Percentiles rank a stretch among this genome's conserved stretches.
Evolutionary conservation across 2,329 filamentous ascomycete genomes (phyloP).

Genomic region (Aspergillus carbonarius): DNA sequence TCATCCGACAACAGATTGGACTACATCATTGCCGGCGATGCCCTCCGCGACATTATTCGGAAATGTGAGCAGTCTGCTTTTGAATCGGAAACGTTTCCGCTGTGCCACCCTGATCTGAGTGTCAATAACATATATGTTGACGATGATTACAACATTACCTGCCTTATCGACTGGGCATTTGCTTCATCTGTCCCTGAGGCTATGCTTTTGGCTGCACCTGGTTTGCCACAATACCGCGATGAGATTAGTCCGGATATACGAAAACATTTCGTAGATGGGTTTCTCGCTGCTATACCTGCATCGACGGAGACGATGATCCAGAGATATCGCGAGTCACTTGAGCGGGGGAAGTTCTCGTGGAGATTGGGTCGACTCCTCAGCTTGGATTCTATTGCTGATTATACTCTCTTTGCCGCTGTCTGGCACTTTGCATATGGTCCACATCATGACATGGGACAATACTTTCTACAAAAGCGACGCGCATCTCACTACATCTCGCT

Average conservation of each 20-base stretch:
- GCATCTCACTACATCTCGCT: constrained; percentile 15
- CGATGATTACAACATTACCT: constrained; percentile 33
- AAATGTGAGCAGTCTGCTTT: not conserved
- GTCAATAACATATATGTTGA: constrained; percentile 41
- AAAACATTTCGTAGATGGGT: constrained; percentile 10
- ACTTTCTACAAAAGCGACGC: constrained; percentile 10
- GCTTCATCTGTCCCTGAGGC: constrained; percentile 21
- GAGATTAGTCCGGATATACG: constrained; percentile 12
- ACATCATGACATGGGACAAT: constrained; percentile 5
- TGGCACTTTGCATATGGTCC: constrained; percentile 10
- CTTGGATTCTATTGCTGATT: constrained; percentile 21
- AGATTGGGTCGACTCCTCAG: constrained; percentile 20
- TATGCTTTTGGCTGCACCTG: constrained; percentile 20
- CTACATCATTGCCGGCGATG: constrained; percentile 22
- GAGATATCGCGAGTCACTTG: constrained; percentile 14
- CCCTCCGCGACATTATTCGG: constrained; percentile 18
- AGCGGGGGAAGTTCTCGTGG: constrained; percentile 14
- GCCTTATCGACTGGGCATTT: constrained; percentile 33
- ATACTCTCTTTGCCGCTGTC: constrained; percentile 17
- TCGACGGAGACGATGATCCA: not conserved
- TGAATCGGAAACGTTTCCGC: constrained; percentile 12
- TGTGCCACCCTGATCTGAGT: constrained; percentile 39
- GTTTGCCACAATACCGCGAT: constrained; percentile 24
- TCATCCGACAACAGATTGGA: constrained; percentile 25
- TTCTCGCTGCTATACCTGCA: not conserved